Base-by-base conservation (phyloP, 1,284 basidiomycete genomes). In the Moesziomyces sp. region DNA sequence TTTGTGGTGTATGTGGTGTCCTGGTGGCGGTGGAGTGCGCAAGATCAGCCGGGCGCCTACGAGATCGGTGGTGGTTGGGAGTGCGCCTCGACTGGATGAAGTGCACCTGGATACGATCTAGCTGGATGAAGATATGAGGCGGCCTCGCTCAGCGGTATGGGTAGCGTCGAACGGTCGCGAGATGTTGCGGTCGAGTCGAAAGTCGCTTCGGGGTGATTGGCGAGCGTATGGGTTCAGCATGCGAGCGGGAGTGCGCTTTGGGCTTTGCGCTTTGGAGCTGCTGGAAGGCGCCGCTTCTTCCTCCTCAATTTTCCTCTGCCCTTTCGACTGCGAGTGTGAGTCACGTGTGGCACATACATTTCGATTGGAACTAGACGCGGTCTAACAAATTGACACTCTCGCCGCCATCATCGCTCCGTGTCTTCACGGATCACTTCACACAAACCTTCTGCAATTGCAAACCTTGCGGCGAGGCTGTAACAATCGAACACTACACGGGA, bases 341-440 rank as follows among this genome's bases (percentile, higher is more conserved):
- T 40, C 38, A 40, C 38, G 38, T 40, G 38, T 5, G 6, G 38
- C 26, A 18, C 16, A 1, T 21, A 28, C 47, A 28, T 40, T 43
- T 28, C 5, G 8, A 11, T 1, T 7, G 14, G 33, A 35, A 51
- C 38, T 54, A 47, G 59, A 44, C 45, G 5, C 38, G 38, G 38
- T 8, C 38, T 40, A 40, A 40, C 38, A 40, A 1, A 2, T 3
- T 40, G 50, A 5, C 23, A 24, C 21, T 9, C 7, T 4, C 42
- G 24, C 48, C 46, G 16, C 42, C 14, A 18, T 19, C 42, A 11
- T 26, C 7, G 18, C 35, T 38, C 18, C 52, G 52, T 48, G 59
- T 65, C 58, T 55, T 28, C 35, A 65, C 50, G 58, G 44, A 55
- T 63, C 61, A 58, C 35, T 52, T 40, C 38, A 18, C 38, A 40